Evolutionary conservation across 495 filamentous ascomycete genomes (phyloP).

Genomic region (Aspergillus avenaceus): DNA sequence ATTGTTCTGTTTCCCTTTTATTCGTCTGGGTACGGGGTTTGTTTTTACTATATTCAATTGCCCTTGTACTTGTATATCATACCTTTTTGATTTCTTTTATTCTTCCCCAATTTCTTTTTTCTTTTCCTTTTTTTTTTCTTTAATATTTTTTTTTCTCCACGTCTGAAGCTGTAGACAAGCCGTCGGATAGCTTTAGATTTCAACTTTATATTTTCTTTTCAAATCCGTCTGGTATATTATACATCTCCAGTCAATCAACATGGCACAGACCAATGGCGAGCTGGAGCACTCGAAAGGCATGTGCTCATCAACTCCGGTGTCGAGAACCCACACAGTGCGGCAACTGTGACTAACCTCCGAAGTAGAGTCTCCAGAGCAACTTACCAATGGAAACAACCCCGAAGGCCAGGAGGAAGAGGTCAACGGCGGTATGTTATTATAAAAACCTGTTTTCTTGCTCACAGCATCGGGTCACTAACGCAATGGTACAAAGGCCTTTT

Average conservation of each 20-base stretch:
- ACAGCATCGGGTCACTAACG: not conserved
- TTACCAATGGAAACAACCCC: constrained; percentile 30
- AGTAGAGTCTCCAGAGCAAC: constrained; percentile 35
- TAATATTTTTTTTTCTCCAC: constrained; percentile 14
- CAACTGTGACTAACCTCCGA: constrained; percentile 17
- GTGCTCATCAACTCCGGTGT: constrained; percentile 13
- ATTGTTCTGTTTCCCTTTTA: constrained; percentile 25
- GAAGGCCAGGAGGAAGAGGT: constrained; percentile 39
- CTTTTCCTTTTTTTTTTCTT: constrained; percentile 16
- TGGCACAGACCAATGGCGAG: constrained; percentile 43
- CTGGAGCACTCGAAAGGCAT: constrained; percentile 41
- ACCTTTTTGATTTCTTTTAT: constrained; percentile 23
- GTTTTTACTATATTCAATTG: constrained; percentile 39
- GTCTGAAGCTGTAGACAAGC: constrained; percentile 9
- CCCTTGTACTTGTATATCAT: constrained; percentile 38
- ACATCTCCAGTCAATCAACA: constrained; percentile 25
- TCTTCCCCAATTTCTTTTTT: constrained; percentile 16
- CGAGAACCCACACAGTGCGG: not conserved
- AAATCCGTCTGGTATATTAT: constrained; percentile 10
- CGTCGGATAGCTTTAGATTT: constrained; percentile 13
- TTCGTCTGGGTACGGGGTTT: constrained; percentile 33
- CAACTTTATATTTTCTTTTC: constrained; percentile 12
- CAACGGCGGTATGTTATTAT: constrained; percentile 32
- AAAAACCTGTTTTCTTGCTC: not conserved
- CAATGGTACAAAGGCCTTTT: constrained; percentile 56